Evolutionary conservation across 208 protist species (phyloP).

Genomic region (Leishmania guyanensis): DNA sequence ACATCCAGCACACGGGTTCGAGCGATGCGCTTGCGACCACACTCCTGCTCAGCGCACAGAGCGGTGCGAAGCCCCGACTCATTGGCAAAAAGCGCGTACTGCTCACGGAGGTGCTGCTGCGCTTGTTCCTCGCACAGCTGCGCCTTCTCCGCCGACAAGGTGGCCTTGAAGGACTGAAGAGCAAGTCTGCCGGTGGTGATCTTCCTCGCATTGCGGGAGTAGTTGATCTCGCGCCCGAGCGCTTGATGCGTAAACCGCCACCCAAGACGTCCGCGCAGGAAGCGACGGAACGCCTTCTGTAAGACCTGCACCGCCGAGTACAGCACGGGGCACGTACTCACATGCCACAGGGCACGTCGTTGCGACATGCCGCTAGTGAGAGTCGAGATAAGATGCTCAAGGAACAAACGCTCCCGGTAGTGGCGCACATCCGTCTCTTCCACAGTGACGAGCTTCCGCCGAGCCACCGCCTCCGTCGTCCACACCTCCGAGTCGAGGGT

Average conservation of each 20-base stretch:
- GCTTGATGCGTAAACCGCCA: constrained; percentile 56
- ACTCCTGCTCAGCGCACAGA: constrained; percentile 45
- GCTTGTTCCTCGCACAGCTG: constrained; percentile 42
- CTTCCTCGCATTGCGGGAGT: constrained; percentile 37
- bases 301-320: constrained; percentile 40
- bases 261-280: constrained; percentile 44
- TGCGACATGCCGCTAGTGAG: background rate
- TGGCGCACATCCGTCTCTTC: constrained; percentile 3
- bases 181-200: constrained; percentile 36
- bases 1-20: constrained; percentile 15
- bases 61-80: constrained; percentile 44
- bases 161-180: constrained; percentile 40
- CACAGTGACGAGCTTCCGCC: background rate
- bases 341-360: constrained; percentile 23
- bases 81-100: constrained; percentile 20
- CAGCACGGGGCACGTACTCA: constrained; percentile 13
- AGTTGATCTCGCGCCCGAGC: constrained; percentile 56
- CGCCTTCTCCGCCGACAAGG: constrained; percentile 37
- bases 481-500: constrained; percentile 3
- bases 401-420: background rate
- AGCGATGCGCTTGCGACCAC: constrained; percentile 10
- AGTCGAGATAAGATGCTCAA: background rate
- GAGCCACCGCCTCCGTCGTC: constrained; percentile 12
- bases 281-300: constrained; percentile 51
- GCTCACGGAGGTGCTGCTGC: constrained; percentile 27